These are phyloP conservation scores for Aspergillus ochraceoroseus DNA, from an alignment of 2,329 filamentous ascomycete species.

Conservation along the genomic window DNA sequence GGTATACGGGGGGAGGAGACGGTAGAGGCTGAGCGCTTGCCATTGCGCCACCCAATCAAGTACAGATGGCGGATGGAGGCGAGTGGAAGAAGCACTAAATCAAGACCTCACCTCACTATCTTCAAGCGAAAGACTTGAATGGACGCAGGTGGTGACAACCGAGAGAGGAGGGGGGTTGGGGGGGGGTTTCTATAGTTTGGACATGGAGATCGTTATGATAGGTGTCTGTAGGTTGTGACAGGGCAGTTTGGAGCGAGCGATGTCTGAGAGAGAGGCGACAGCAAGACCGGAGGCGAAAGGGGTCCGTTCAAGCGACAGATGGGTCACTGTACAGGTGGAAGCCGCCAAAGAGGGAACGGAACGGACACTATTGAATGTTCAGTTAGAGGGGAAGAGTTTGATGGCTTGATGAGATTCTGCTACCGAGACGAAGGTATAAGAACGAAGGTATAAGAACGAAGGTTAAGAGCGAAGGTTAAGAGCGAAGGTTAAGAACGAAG, in stretches of 20 bases:
- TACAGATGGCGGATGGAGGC: background rate
- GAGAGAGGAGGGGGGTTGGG: no score
- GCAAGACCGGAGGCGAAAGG: no score
- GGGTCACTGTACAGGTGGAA: constrained; percentile 6
- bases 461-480: constrained; percentile 2
- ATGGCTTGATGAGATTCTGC: background rate
- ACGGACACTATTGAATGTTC: constrained; percentile 9
- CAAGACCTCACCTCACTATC: constrained; percentile 3
- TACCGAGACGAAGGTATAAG: constrained; percentile 1
- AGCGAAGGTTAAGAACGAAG: background rate
- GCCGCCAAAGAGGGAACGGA: constrained; percentile 13
- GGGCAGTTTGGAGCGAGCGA: constrained; percentile 6
- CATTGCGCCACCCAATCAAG: constrained; percentile 21
- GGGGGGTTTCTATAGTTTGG: constrained; percentile 14
- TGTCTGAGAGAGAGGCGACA: constrained; percentile 8
- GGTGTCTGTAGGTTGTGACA: background rate
- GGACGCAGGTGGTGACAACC: constrained; percentile 8
- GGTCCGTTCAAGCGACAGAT: constrained; percentile 9
- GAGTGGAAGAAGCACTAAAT: background rate
- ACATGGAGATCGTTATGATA: constrained; percentile 11
- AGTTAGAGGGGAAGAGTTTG: background rate
- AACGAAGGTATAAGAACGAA: constrained; percentile 5
- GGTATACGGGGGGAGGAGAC: constrained; percentile 44
- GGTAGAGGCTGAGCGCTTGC: constrained; percentile 34
- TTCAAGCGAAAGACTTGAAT: constrained; percentile 3